These are phyloP conservation scores for Leucosporidium scottii DNA, from an alignment of 768 basidiomycete species.

Conservation along the genomic window DNA sequence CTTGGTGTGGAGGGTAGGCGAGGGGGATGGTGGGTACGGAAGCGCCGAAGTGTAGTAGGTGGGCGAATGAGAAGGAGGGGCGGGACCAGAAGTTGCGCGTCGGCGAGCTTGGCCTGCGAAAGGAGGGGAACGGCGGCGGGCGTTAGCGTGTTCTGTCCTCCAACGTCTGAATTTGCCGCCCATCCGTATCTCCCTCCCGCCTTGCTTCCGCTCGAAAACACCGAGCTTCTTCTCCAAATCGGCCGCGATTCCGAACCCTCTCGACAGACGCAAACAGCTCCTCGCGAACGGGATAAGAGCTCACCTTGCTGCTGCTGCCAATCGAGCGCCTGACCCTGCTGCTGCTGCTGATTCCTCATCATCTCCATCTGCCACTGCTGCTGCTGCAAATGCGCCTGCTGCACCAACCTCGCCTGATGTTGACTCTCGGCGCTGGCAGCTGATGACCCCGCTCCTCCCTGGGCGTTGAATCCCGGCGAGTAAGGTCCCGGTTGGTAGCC, in stretches of 20 bases:
- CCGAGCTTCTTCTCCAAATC: no score
- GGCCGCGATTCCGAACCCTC: no score
- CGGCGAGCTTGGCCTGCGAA: constrained; percentile 7
- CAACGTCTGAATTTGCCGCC: no score
- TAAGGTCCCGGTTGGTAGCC: not conserved
- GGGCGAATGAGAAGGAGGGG: not conserved
- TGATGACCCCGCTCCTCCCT: not conserved
- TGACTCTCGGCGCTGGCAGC: not conserved
- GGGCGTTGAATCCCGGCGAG: not conserved
- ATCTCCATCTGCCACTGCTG: constrained; percentile 12
- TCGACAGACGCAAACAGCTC: no score
- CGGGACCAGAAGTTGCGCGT: constrained; percentile 21
- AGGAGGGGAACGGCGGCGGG: no score
- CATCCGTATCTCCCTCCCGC: no score
- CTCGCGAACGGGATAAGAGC: not conserved
- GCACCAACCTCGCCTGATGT: constrained; percentile 2
- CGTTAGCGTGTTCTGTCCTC: no score
- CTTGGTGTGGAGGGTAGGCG: not conserved
- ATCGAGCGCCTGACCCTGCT: not conserved
- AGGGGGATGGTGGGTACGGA: constrained; percentile 6
- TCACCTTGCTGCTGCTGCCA: constrained; percentile 27
- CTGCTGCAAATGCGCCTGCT: constrained; percentile 7
- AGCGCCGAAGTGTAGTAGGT: constrained; percentile 11
- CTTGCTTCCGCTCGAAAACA: no score
- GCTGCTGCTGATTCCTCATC: constrained; percentile 1